Conservation (phyloP, 2,329 filamentous ascomycete genomes). For the Trichoderma guizhouense region DNA sequence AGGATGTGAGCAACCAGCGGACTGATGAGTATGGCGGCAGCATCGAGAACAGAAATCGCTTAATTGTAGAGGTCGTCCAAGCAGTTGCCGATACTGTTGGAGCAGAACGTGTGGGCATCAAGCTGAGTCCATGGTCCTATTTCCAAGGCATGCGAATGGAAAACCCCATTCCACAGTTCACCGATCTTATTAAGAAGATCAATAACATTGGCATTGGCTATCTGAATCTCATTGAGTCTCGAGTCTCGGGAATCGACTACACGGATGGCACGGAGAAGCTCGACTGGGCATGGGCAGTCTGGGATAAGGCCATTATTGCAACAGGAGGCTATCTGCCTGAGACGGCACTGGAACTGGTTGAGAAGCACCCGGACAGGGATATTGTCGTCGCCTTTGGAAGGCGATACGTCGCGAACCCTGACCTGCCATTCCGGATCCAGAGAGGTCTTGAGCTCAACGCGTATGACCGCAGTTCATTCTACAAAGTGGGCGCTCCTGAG, state of each 20-base stretch:
- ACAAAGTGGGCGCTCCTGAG: conserved; percentile 23
- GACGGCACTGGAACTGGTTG: conserved; percentile 25
- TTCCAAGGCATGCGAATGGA: conserved; percentile 64
- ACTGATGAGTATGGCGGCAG: conserved; percentile 50
- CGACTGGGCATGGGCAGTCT: conserved; percentile 35
- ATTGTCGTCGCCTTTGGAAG: conserved; percentile 30
- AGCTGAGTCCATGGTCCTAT: conserved; percentile 57
- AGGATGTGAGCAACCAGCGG: conserved; percentile 44
- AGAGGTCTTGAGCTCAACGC: conserved; percentile 24
- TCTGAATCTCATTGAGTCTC: conserved; percentile 59
- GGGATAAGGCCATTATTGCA: conserved; percentile 31
- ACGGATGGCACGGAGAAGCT: conserved; percentile 33
- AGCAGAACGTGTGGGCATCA: conserved; percentile 51
- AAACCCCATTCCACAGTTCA: conserved; percentile 62
- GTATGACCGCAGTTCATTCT: conserved; percentile 29
- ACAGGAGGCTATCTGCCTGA: conserved; percentile 31
- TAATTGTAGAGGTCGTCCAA: conserved; percentile 45
- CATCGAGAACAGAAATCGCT: conserved; percentile 46
- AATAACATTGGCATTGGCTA: conserved; percentile 51
- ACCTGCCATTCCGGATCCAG: conserved; percentile 20
- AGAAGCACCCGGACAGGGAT: conserved; percentile 27
- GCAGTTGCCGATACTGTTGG: conserved; percentile 25
- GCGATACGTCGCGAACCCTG: conserved; percentile 26
- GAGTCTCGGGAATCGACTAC: conserved; percentile 44
- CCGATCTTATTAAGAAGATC: conserved; percentile 44